These are phyloP conservation scores for Glarea lozoyensis DNA, from an alignment of 495 filamentous ascomycete species.

Conservation along the genomic window DNA sequence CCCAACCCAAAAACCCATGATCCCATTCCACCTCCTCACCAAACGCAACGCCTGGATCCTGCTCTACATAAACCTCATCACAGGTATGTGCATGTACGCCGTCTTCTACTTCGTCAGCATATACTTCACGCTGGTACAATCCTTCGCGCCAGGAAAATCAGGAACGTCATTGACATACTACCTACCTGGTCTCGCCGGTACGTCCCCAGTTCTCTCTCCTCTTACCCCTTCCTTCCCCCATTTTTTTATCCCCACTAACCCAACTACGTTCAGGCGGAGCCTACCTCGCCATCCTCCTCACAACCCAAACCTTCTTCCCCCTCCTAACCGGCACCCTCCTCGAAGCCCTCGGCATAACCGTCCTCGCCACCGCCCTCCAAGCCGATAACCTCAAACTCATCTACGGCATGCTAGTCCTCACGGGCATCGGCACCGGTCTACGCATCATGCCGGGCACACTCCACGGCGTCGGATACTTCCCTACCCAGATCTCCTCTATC, in stretches of 20 bases:
- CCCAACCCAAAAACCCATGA: conserved; percentile 44
- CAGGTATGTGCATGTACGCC: conserved; percentile 33
- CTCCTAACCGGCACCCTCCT: conserved; percentile 37
- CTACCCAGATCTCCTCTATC: conserved; percentile 37
- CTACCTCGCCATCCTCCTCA: conserved; percentile 40
- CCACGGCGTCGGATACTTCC: conserved; percentile 45
- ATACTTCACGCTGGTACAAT: conserved; percentile 48
- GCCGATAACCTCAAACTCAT: conserved; percentile 25
- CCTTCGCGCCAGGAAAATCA: conserved; percentile 33
- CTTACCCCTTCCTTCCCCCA: neutral
- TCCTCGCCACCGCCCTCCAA: conserved; percentile 41
- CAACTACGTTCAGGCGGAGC: too few species aligned
- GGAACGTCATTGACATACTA: conserved; percentile 43
- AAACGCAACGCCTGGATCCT: conserved; percentile 43
- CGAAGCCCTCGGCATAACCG: conserved; percentile 35
- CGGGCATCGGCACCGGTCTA: conserved; percentile 48
- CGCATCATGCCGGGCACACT: conserved; percentile 38
- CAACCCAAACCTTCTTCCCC: conserved; percentile 43
- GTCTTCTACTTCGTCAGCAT: conserved; percentile 54
- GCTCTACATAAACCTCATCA: conserved; percentile 42
- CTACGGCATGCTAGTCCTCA: conserved; percentile 51
- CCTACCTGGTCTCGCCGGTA: conserved; percentile 33
- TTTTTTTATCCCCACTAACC: conserved; percentile 19
- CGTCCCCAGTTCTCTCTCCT: conserved; percentile 3
- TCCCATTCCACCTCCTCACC: conserved; percentile 42